Base-by-base conservation (phyloP, 805 yeast species). In the Ogataea neopini region DNA sequence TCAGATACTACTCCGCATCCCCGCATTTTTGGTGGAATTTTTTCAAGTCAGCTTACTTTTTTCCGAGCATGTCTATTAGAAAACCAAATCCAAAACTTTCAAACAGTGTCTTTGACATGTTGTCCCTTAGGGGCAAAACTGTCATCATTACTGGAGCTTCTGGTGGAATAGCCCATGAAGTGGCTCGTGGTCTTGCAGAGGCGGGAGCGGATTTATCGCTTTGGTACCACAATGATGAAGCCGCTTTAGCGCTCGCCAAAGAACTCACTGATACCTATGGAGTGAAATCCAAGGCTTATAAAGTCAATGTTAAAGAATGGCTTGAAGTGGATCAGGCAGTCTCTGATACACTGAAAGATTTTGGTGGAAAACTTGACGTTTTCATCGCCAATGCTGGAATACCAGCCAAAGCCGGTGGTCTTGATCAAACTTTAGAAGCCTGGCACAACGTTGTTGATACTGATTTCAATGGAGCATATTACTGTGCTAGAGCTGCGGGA, bases 121-220 rank as follows among this genome's bases (percentile, higher is more conserved):
- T 71, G 48, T 71, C 77, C 6, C 61, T 73, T 23, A 61, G 63
- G 40, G 75, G 74, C 11, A 70, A 72, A 52, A 67, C 64, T 4
- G 74, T 75, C 10, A 53, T 74, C n/a, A 61, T 77, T 25, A 74
- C 84, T 11, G 85, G 85, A 13, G 82, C 77, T 13, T 75, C 82
- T 15, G 72, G 79, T 18, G 85, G 85, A 4, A 80, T 80, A 51
- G 85, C 84, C 2, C 71, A 71, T 20, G 75, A 74, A 35, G 74
- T 79, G 43, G 80, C 80, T 18, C 60, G 67, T 25, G 83, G 77
- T 11, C 63, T 78, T 20, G 83, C 81, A 1, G 72, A 73, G 44
- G 79, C 80, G 20, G 80, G 80, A 10, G 71, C 76, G 7, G 61
- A 54, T 32, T 54, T 74, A 53, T 66, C 63, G n/a, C 56, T 77